Base-by-base conservation (phyloP, 129 eudicot genomes). In the Sambucus nigra region DNA sequence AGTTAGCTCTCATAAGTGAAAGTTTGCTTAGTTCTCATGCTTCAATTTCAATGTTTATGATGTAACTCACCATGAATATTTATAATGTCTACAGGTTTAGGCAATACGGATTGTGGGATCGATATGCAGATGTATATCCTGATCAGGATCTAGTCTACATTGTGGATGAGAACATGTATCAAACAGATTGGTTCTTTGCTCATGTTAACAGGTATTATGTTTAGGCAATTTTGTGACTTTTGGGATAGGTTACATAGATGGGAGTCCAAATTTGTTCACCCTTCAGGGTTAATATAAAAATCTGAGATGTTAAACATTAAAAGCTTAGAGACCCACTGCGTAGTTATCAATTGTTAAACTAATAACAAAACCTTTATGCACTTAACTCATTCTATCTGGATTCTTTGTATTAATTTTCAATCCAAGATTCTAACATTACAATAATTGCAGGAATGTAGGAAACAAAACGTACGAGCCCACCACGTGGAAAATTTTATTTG, bases 61-160 rank as follows among this genome's bases (percentile, higher is more conserved):
- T 41, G 28, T 29, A n/a, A 19, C 27, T 24, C 40, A 45, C 2
- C 26, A 6, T 57, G 12, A 22, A n/a, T 18, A 14, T 32, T 9
- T 44, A 35, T 39, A n/a, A n/a, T n/a, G n/a, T 58, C 20, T 35
- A 24, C 75, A 84, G 94, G 85, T 84, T 52, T 29, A 58, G 94
- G 64, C 94, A 84, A 71, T 84, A 84, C n/a, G 94, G 94, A 2
- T 61, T 84, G 59, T 84, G 94, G 94, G 78, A 74, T 25, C 71
- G 82, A 18, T 84, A 84, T 38, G 42, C 75, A 2, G 82, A 80
- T 11, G 19, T 76, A 15, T 80, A 84, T 55, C 94, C 94, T 13
- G 28, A 71, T 22, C 7, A 31, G 20, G 88, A 84, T 69, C 55
- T 84, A 46, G 70, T 77, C 27, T 84, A 54, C 77, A 68, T 35